Evolutionary conservation across 1,284 basidiomycete genomes (phyloP).

Genomic region (Ceratobasidium theobromae): DNA sequence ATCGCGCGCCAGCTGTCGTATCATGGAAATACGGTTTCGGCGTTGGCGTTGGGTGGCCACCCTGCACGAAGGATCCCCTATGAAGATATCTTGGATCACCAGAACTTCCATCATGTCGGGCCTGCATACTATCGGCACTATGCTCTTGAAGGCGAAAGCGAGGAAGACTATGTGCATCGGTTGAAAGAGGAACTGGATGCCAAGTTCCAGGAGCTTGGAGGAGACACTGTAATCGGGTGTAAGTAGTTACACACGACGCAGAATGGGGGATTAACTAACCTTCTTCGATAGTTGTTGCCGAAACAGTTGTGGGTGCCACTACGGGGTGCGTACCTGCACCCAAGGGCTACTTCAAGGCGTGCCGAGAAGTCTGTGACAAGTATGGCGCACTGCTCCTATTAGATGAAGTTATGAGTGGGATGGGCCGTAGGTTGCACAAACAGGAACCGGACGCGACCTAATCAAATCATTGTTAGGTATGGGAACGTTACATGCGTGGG

Average conservation of each 20-base stretch:
- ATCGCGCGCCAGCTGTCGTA: constrained; percentile 78
- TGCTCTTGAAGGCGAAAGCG: constrained; percentile 64
- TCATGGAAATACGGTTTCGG: constrained; percentile 80
- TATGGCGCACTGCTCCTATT: constrained; percentile 84
- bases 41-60: constrained; percentile 66
- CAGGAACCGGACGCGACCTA: not conserved
- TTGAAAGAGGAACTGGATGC: constrained; percentile 76
- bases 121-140: constrained; percentile 84
- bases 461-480: constrained; percentile 53
- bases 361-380: constrained; percentile 84
- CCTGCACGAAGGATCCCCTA: constrained; percentile 67
- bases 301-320: constrained; percentile 81
- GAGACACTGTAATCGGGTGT: constrained; percentile 79
- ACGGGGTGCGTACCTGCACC: constrained; percentile 73
- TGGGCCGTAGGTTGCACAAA: constrained; percentile 63
- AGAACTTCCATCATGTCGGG: constrained; percentile 76
- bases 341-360: constrained; percentile 77
- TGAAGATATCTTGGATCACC: constrained; percentile 59
- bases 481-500: constrained; percentile 84
- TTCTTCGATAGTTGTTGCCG: constrained; percentile 66
- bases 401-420: constrained; percentile 85
- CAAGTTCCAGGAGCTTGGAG: constrained; percentile 78
- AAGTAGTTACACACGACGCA: constrained; percentile 39
- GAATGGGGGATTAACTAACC: constrained; percentile 19
- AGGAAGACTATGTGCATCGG: constrained; percentile 74